Evolutionary conservation across 1,284 basidiomycete genomes (phyloP).

Genomic region (Anthracocystis panici-leucophaei): DNA sequence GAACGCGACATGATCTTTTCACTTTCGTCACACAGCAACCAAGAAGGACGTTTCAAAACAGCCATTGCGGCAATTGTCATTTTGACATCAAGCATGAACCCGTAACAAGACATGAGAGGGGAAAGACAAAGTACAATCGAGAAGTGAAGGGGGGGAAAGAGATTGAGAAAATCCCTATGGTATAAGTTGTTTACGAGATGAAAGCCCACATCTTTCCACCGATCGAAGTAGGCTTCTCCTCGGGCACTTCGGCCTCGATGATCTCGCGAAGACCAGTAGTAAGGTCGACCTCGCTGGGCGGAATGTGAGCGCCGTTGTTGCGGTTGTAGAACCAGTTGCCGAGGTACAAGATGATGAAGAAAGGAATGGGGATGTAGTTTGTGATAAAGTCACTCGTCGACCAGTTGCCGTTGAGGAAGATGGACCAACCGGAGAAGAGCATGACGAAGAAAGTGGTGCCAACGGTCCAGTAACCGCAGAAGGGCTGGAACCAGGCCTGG

Average conservation of each 20-base stretch:
- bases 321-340: conserved; percentile 74
- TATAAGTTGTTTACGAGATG: conserved; percentile 26
- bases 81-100: too few species aligned
- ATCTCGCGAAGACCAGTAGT: conserved; percentile 72
- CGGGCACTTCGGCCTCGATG: conserved; percentile 47
- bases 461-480: conserved; percentile 54
- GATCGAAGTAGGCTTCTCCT: conserved; percentile 47
- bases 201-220: conserved; percentile 50
- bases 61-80: too few species aligned
- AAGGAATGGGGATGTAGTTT: conserved; percentile 80
- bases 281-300: conserved; percentile 72
- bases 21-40: too few species aligned
- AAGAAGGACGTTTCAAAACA: too few species aligned
- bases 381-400: conserved; percentile 76
- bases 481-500: conserved; percentile 71
- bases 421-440: conserved; percentile 70
- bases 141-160: too few species aligned
- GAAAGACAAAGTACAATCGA: too few species aligned
- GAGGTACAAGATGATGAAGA: conserved; percentile 82
- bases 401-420: conserved; percentile 65
- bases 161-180: too few species aligned
- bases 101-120: too few species aligned
- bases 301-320: conserved; percentile 65
- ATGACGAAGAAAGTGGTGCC: conserved; percentile 51
- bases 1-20: too few species aligned